Conservation (phyloP, 306 rosid species). For the Malus sylvestris region DNA sequence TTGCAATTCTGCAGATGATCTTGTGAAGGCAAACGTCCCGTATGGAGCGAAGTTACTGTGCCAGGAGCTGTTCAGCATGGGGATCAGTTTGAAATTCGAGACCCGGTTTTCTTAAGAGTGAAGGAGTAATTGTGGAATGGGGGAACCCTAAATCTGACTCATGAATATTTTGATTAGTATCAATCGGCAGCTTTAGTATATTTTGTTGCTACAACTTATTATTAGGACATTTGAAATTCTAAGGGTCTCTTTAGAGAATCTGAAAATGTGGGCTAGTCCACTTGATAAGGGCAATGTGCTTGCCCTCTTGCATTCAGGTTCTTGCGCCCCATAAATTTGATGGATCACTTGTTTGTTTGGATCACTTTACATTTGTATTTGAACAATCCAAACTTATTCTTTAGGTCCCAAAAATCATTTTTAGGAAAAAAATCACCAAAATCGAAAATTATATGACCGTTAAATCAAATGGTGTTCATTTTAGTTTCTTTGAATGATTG, state of each 20-base stretch:
- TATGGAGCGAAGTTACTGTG: constrained; percentile 80
- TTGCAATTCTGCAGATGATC: constrained; percentile 70
- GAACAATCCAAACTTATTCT: too few relatives aligned
- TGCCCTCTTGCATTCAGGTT: too few relatives aligned
- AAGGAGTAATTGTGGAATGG: background rate
- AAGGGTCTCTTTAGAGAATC: background rate
- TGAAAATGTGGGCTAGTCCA: background rate
- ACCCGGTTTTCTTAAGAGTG: constrained; percentile 47
- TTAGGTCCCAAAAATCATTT: too few relatives aligned
- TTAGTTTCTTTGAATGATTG: too few relatives aligned
- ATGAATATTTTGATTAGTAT: background rate
- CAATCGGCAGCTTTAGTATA: background rate
- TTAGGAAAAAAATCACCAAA: too few relatives aligned
- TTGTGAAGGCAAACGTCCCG: constrained; percentile 67
- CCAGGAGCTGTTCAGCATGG: constrained; percentile 99
- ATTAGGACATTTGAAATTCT: background rate
- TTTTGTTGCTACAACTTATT: background rate
- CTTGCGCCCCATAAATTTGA: background rate
- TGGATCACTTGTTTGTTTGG: too few relatives aligned
- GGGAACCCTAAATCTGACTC: background rate
- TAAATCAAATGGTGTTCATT: too few relatives aligned
- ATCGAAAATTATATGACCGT: too few relatives aligned
- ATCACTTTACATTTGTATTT: too few relatives aligned
- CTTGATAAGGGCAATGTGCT: too few relatives aligned
- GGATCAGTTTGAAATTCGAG: constrained; percentile 79